Evolutionary conservation across 1,139 yeast genomes (phyloP).

Genomic region (Debaryomyces udenii): DNA sequence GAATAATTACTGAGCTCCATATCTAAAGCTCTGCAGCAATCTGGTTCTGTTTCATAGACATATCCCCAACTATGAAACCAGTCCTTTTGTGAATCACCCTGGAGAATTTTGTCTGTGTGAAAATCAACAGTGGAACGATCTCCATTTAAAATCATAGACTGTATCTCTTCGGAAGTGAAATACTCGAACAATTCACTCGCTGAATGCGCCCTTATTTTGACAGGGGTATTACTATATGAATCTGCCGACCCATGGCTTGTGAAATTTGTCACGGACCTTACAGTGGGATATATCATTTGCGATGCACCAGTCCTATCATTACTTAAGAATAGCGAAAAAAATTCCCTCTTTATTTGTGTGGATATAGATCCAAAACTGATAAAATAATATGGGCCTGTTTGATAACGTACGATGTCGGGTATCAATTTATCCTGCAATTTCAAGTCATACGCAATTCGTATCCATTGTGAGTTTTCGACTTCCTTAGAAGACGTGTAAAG

Average conservation of each 20-base stretch:
- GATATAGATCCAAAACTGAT: slow-evolving; percentile 21
- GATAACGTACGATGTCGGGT: slow-evolving; percentile 20
- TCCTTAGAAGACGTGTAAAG: slow-evolving; percentile 16
- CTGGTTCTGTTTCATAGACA: slow-evolving; percentile 17
- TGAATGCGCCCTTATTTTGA: slow-evolving; percentile 9
- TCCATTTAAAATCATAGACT: slow-evolving; percentile 14
- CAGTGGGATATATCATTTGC: slow-evolving; percentile 4
- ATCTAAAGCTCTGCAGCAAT: slow-evolving; percentile 17
- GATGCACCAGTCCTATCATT: slow-evolving; percentile 11
- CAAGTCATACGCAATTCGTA: slow-evolving; percentile 20
- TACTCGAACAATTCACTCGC: slow-evolving; percentile 12
- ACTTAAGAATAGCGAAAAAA: slow-evolving; percentile 13
- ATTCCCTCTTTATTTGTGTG: slow-evolving; percentile 19
- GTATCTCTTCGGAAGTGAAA: slow-evolving; percentile 17
- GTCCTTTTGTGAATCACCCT: slow-evolving; percentile 12
- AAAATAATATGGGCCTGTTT: slow-evolving; percentile 17
- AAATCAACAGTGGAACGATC: slow-evolving; percentile 14
- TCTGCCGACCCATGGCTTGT: slow-evolving; percentile 1
- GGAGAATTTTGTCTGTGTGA: neutral
- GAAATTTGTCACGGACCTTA: slow-evolving; percentile 1
- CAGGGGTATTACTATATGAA: slow-evolving; percentile 2
- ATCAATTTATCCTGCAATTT: slow-evolving; percentile 16
- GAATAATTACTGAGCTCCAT: slow-evolving; percentile 15
- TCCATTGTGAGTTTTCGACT: slow-evolving; percentile 20
- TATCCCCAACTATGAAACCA: slow-evolving; percentile 22